Percentiles rank a stretch among this genome's conserved stretches.
These are phyloP conservation scores for Plasmodium fragile DNA, from an alignment of 169 alveolate species.

Conservation along the genomic window DNA sequence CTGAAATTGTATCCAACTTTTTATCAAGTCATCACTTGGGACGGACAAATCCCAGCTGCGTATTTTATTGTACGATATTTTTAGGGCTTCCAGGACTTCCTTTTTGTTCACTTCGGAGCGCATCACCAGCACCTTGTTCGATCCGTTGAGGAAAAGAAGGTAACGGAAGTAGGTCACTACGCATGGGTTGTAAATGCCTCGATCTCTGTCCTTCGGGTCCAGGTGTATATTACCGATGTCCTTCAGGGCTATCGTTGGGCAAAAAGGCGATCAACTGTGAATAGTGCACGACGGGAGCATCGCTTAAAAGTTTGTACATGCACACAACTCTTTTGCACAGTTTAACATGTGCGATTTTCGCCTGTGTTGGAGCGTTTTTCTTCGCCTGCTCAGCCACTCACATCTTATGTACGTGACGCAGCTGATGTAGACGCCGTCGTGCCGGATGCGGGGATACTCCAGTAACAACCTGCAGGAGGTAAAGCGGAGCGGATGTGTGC, in stretches of 20 bases:
- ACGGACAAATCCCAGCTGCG: constrained; percentile 32
- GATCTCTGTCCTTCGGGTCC: constrained; percentile 69
- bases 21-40: constrained; percentile 17
- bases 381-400: constrained; percentile 14
- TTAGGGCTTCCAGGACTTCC: constrained; percentile 47
- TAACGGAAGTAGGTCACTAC: constrained; percentile 64
- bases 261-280: background rate
- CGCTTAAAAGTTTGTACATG: background rate
- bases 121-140: constrained; percentile 44
- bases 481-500: background rate
- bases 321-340: background rate
- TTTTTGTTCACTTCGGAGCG: constrained; percentile 61
- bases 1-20: constrained; percentile 35
- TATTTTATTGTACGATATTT: constrained; percentile 23
- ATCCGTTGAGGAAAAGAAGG: constrained; percentile 35
- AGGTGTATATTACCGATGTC: constrained; percentile 68
- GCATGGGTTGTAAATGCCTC: constrained; percentile 64
- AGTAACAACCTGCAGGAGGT: constrained; percentile 27
- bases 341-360: background rate
- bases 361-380: background rate
- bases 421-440: constrained; percentile 67
- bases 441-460: constrained; percentile 60
- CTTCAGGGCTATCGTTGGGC: constrained; percentile 12
- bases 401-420: constrained; percentile 62
- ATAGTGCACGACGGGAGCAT: background rate